Percentiles rank a stretch among this genome's conserved stretches.
Conservation (phyloP, 2,329 filamentous ascomycete genomes). For the Aspergillus sp. region DNA sequence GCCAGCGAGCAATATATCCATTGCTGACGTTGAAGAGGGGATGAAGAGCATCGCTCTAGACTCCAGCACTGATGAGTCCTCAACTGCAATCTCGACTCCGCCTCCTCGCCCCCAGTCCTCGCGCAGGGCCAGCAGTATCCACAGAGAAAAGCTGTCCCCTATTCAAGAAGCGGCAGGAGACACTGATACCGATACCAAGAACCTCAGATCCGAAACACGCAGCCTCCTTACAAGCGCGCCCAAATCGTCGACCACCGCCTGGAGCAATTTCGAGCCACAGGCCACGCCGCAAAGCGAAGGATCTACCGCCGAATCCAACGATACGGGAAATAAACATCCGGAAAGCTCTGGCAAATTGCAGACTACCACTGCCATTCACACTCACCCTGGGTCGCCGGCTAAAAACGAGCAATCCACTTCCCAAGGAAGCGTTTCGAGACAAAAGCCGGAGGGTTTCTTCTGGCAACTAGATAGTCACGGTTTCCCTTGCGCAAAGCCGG, state of each 20-base stretch:
- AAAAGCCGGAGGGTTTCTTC: constrained; percentile 22
- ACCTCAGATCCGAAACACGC: constrained; percentile 1
- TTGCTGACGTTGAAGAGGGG: neutral
- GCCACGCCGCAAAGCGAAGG: constrained; percentile 9
- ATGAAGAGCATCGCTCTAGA: neutral
- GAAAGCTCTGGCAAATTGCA: neutral
- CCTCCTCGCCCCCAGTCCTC: neutral
- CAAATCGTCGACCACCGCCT: neutral
- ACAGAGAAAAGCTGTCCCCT: constrained; percentile 10
- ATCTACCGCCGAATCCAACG: constrained; percentile 2
- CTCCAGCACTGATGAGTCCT: neutral
- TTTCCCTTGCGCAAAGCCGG: constrained; percentile 38
- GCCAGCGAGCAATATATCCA: neutral
- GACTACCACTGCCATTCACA: neutral
- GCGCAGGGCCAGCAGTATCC: neutral
- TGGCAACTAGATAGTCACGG: constrained; percentile 51
- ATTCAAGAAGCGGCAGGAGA: constrained; percentile 10
- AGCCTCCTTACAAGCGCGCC: neutral
- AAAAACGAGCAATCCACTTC: neutral
- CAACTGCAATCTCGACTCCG: neutral
- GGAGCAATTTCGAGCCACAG: neutral
- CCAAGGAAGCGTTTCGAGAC: constrained; percentile 1
- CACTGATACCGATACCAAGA: neutral
- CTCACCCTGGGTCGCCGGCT: constrained; percentile 3
- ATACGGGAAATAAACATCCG: neutral